These are phyloP conservation scores for Phyllostachys edulis DNA, from an alignment of 176 grass and related monocot genomes.

Conservation along the genomic window DNA sequence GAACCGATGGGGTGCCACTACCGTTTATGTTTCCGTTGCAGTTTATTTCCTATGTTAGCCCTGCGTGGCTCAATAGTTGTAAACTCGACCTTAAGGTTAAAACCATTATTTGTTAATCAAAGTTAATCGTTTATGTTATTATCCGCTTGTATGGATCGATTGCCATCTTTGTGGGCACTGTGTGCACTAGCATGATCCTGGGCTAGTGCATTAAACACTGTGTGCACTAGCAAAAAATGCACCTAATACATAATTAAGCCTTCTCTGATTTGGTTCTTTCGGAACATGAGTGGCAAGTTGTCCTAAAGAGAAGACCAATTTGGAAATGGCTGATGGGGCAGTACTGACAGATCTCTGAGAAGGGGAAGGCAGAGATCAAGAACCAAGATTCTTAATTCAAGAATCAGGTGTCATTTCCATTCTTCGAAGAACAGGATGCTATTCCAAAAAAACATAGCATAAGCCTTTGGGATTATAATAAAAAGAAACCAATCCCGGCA, in stretches of 20 bases:
- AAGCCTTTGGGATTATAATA: conserved; percentile 20
- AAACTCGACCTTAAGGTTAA: too few relatives aligned
- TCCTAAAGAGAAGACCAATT: conserved; percentile 35
- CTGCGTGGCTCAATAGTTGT: too few relatives aligned
- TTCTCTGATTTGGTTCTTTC: neutral
- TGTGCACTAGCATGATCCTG: too few relatives aligned
- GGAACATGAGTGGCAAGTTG: conserved; percentile 27
- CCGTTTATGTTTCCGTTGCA: too few relatives aligned
- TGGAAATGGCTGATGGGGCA: neutral
- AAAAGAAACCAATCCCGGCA: conserved; percentile 30
- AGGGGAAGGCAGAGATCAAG: conserved; percentile 37
- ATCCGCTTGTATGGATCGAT: too few relatives aligned
- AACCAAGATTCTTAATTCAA: conserved; percentile 36
- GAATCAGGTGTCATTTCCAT: conserved; percentile 48
- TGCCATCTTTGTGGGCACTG: too few relatives aligned
- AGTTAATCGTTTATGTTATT: too few relatives aligned
- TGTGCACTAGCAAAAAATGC: too few relatives aligned
- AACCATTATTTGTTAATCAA: too few relatives aligned
- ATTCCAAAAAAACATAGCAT: conserved; percentile 32
- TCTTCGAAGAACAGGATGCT: conserved; percentile 38
- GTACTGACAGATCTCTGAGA: conserved; percentile 31
- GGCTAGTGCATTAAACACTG: too few relatives aligned
- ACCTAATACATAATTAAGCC: conserved; percentile 9
- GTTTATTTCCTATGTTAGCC: too few relatives aligned
- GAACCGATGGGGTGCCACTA: too few relatives aligned